Conservation (phyloP, 2,329 filamentous ascomycete species). For the Boeremia lycopersici region DNA sequence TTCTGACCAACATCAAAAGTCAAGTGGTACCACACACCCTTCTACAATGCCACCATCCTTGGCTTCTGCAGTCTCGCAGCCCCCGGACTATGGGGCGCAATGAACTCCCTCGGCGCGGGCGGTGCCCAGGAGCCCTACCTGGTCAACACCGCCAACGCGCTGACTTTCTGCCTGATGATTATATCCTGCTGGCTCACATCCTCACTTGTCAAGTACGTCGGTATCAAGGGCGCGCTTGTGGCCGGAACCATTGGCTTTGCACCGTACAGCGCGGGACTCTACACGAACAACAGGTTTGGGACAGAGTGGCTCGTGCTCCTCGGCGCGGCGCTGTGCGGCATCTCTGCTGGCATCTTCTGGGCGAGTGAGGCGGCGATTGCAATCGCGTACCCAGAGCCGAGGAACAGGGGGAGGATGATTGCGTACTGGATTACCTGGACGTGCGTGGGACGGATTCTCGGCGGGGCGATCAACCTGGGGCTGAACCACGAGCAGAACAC, state of each 20-base stretch:
- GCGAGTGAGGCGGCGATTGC: slow-evolving; percentile 19
- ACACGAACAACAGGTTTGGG: slow-evolving; percentile 23
- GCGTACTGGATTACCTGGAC: slow-evolving; percentile 59
- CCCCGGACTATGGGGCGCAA: slow-evolving; percentile 25
- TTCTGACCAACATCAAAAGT: slow-evolving; percentile 45
- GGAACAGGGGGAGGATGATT: slow-evolving; percentile 24
- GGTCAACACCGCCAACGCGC: slow-evolving; percentile 25
- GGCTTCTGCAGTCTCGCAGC: slow-evolving; percentile 72
- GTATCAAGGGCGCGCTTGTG: slow-evolving; percentile 20
- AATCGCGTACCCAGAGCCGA: slow-evolving; percentile 18
- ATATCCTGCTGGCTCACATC: slow-evolving; percentile 18
- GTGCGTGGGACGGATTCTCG: slow-evolving; percentile 60
- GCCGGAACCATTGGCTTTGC: slow-evolving; percentile 21
- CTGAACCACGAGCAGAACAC: slow-evolving; percentile 53
- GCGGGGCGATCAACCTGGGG: slow-evolving; percentile 56
- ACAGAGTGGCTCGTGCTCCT: slow-evolving; percentile 20
- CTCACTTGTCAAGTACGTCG: slow-evolving; percentile 17
- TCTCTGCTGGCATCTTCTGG: slow-evolving; percentile 25
- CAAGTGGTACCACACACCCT: slow-evolving; percentile 72
- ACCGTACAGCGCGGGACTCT: slow-evolving; percentile 22
- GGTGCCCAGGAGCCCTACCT: slow-evolving; percentile 21
- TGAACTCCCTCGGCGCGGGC: slow-evolving; percentile 25
- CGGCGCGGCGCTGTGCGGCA: slow-evolving; percentile 19
- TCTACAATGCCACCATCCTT: slow-evolving; percentile 73
- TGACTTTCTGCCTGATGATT: slow-evolving; percentile 20